Percentiles rank a stretch among this genome's conserved stretches.
phyloP scores from a whole-genome alignment of 306 rosid genomes.

The Bauhinia variegata region DNA sequence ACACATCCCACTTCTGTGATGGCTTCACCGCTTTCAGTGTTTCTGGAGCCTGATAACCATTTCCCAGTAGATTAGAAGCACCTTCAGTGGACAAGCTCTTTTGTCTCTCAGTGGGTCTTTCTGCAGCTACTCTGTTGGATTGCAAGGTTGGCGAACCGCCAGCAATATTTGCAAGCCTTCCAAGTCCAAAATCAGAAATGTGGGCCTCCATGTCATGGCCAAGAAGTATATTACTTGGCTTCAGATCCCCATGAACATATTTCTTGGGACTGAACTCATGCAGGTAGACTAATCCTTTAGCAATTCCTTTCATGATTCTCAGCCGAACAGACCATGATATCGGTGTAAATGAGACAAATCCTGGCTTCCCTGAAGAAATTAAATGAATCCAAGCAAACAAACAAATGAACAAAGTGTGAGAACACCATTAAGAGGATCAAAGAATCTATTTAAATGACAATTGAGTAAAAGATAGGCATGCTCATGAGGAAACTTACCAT shows the following conservation, averaged over 20 bases:
- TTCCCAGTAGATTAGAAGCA: constrained; percentile 47
- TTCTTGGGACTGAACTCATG: constrained; percentile 97
- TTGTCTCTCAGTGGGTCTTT: constrained; percentile 67
- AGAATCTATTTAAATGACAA: background rate
- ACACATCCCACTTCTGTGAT: constrained; percentile 97
- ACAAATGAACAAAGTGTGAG: constrained; percentile 33
- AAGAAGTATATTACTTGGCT: constrained; percentile 81
- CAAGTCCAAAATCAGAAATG: constrained; percentile 92
- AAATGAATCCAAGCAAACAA: constrained; percentile 40
- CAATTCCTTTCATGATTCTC: constrained; percentile 78
- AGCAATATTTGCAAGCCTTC: constrained; percentile 94
- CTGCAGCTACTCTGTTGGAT: constrained; percentile 60
- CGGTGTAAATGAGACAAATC: constrained; percentile 60
- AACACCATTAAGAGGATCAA: constrained; percentile 4
- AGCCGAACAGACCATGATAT: constrained; percentile 70
- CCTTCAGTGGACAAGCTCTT: constrained; percentile 63
- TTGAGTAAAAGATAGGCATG: background rate
- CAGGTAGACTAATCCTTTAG: constrained; percentile 82
- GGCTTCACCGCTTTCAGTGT: constrained; percentile 87
- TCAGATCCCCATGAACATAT: constrained; percentile 92
- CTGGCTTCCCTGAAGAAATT: constrained; percentile 67
- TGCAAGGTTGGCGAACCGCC: constrained; percentile 84
- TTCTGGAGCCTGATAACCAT: constrained; percentile 87
- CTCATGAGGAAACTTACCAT: constrained; percentile 52
- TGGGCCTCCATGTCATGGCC: constrained; percentile 79